Evolutionary conservation across 2,329 filamentous ascomycete species (phyloP), one percentile per base, ranked within the genome.

Genomic region (Talaromyces pinophilus): DNA sequence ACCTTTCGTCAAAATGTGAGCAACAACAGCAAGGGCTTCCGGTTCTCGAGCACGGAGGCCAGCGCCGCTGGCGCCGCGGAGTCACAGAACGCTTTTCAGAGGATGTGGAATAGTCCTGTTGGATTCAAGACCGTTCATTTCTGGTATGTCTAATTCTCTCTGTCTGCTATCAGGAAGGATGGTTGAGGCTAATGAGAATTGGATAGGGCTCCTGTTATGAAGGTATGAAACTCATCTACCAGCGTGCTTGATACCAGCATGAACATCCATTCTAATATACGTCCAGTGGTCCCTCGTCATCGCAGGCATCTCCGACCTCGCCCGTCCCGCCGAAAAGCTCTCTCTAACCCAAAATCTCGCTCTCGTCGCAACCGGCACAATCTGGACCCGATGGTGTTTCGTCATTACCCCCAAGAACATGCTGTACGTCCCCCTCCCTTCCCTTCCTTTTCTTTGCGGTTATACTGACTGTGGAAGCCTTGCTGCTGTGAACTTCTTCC

Each of bases 371-470:
- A 99, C 95, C 10, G 95, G 95, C 71, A 82, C 91, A 71, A 99
- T 99, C 86, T 99, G 95, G 95, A 99, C 95, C 55, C 88, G 95
- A 72, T 99, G 95, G 95, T 99, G 95, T 85, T 86, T 98, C 77
- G 91, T 99, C 80, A 99, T 99, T 82, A 93, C 89, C 81, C 95
- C 95, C 66, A 89, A 88, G 81, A 99, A 99, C 85, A 83, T 93
- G 75, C 90, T 97, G 90, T 92, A 83, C 22, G 59, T 48, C 25
- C 10, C n/a, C 8, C 13, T 17, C 44, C n/a, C 28, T 11, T 28
- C 6, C 4, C 5, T 17, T 7, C 17, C 6, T 55, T n/a, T 13
- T 55, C 17, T 35, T 11, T 19, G 4, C n/a, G 7, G 17, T 1
- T 38, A 22, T 38, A 5, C 54, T 57, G 33, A 57, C 35, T 60